Evolutionary conservation across 1,284 basidiomycete genomes (phyloP).

Genomic region (Ustilago vetiveriae): DNA sequence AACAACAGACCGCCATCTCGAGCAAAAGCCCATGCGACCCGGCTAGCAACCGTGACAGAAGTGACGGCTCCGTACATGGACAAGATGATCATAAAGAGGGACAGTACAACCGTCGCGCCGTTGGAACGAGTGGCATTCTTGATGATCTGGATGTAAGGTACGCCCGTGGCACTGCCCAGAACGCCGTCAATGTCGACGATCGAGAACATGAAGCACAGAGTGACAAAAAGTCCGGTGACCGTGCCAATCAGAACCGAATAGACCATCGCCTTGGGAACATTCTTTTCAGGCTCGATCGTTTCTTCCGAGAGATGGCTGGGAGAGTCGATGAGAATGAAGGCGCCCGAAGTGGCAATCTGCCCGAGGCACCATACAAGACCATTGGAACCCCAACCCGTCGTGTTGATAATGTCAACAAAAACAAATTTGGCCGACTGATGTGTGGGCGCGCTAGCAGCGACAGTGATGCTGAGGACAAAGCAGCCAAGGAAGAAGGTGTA

Average conservation of each 20-base stretch:
- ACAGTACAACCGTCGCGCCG: conserved; percentile 28
- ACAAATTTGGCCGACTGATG: conserved; percentile 32
- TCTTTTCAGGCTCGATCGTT: conserved; percentile 33
- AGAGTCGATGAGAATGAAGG: conserved; percentile 33
- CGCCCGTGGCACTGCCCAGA: conserved; percentile 17
- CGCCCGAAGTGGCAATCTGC: conserved; percentile 31
- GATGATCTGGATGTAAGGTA: conserved; percentile 35
- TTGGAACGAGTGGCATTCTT: conserved; percentile 30
- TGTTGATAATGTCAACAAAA: conserved; percentile 35
- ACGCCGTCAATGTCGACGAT: conserved; percentile 38
- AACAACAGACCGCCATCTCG: conserved; percentile 27
- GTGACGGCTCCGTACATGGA: conserved; percentile 35
- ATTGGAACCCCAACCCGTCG: conserved; percentile 25
- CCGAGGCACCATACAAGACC: conserved; percentile 28
- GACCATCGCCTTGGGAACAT: conserved; percentile 38
- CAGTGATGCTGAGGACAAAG: conserved; percentile 35
- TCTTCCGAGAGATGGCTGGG: conserved; percentile 36
- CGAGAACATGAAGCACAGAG: conserved; percentile 39
- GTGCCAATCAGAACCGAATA: conserved; percentile 34
- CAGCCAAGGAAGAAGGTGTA: conserved; percentile 29
- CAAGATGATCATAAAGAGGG: conserved; percentile 33
- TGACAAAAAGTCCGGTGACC: conserved; percentile 27
- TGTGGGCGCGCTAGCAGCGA: conserved; percentile 20
- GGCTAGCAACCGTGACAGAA: conserved; percentile 27
- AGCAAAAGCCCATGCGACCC: conserved; percentile 34